phyloP scores from a whole-genome alignment of 768 basidiomycete species.

The Suillus brevipes region DNA sequence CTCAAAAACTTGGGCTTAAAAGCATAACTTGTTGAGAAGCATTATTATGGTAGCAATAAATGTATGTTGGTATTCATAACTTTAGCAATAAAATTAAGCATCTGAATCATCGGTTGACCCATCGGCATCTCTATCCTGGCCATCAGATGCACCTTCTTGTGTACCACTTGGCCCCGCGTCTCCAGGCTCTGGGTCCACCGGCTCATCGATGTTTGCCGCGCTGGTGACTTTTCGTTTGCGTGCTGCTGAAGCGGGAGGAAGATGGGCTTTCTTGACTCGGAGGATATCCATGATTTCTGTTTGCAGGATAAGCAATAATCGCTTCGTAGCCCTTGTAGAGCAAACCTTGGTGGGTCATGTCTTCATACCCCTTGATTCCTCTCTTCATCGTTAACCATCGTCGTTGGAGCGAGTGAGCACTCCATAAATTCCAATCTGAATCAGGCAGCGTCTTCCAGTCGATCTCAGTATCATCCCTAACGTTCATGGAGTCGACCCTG shows the following conservation, averaged over 20 bases:
- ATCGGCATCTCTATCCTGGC: conserved; percentile 15
- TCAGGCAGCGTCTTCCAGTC: conserved; percentile 81
- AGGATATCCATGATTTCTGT: conserved; percentile 83
- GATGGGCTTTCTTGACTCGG: conserved; percentile 67
- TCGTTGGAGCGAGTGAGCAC: conserved; percentile 74
- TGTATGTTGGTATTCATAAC: background rate
- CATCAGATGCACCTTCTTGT: conserved; percentile 13
- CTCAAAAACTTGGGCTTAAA: background rate
- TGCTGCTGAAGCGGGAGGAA: conserved; percentile 41
- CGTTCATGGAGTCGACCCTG: conserved; percentile 74
- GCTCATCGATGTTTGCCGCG: conserved; percentile 48
- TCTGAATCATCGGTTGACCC: conserved; percentile 24
- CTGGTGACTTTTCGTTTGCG: conserved; percentile 54
- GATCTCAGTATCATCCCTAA: conserved; percentile 80
- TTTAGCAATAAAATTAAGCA: conserved; percentile 6
- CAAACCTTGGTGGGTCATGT: conserved; percentile 78
- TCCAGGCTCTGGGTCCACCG: conserved; percentile 9
- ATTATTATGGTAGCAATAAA: conserved; percentile 1
- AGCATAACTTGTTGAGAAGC: conserved; percentile 1
- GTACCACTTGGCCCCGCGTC: conserved; percentile 38
- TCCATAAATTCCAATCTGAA: conserved; percentile 81
- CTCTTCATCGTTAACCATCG: conserved; percentile 82
- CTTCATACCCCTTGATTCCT: conserved; percentile 72
- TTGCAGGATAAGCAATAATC: background rate
- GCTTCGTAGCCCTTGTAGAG: conserved; percentile 7